These are phyloP conservation scores for Venturia oleaginea DNA, from an alignment of 2,329 filamentous ascomycete genomes.

Conservation along the genomic window DNA sequence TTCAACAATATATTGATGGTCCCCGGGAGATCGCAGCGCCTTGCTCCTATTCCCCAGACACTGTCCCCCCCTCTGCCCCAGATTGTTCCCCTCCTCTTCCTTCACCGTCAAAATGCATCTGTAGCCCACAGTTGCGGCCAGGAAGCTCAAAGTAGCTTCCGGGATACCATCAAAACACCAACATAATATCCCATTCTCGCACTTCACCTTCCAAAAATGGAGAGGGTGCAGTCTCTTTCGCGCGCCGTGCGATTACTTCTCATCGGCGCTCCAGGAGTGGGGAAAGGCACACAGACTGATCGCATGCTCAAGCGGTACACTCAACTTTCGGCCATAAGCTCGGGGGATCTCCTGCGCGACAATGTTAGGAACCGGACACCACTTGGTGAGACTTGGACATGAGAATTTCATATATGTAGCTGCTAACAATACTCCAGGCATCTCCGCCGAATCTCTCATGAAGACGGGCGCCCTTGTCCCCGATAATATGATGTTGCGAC, in stretches of 20 bases:
- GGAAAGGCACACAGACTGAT: constrained; percentile 93
- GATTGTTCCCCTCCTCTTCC: background rate
- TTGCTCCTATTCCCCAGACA: background rate
- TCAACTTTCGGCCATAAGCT: constrained; percentile 83
- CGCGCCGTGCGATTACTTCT: constrained; percentile 77
- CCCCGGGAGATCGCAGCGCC: background rate
- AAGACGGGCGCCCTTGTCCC: constrained; percentile 82
- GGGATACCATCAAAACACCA: background rate
- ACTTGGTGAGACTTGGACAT: constrained; percentile 52
- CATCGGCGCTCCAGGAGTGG: constrained; percentile 90
- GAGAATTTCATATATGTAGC: background rate
- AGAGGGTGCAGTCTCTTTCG: constrained; percentile 10
- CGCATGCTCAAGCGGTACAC: constrained; percentile 79
- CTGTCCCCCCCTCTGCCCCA: background rate
- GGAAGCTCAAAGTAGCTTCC: constrained; percentile 5
- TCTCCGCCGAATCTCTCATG: constrained; percentile 84
- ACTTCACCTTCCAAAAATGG: background rate
- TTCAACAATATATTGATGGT: background rate
- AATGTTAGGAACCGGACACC: constrained; percentile 87
- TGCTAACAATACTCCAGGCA: constrained; percentile 46
- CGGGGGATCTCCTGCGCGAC: constrained; percentile 80
- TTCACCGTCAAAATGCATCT: constrained; percentile 24
- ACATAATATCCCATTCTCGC: background rate
- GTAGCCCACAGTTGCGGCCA: constrained; percentile 16
- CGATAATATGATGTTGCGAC: constrained; percentile 80